Base-by-base conservation (phyloP, 371 early-diverging fungal species). In the Choanephora cucurbitarum region DNA sequence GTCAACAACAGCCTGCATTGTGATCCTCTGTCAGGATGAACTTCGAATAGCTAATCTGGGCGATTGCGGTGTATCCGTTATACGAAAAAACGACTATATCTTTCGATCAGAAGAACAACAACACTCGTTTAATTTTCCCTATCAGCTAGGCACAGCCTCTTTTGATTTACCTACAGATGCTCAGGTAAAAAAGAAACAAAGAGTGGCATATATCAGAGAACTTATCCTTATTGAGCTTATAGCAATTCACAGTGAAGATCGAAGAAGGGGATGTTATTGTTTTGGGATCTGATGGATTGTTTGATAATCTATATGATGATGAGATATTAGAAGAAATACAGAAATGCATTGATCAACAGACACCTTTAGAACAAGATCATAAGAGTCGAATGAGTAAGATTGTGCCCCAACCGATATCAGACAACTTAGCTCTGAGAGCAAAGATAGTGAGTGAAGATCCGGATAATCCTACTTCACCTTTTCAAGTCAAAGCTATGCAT, bases 101-200 rank as follows among this genome's bases (percentile, higher is more conserved):
- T 96, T 95, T 68, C 83, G 94, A 44, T 91, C 88, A 33, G 94
- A 95, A 64, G 90, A 89, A 62, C 90, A 89, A 55, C 91, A 91
- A 55, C 90, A 89, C 66, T 86, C 88, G 14, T 90, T 90, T 58
- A 90, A 90, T 60, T 88, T 78, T 51, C 91, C 91, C 4, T 88
- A 80, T 55, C 91, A 91, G 57, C 70, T 91, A 18, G 88, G 90
- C 19, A 87, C 85, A 6, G 67, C 73, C 21, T 80, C 83, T 57
- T 73, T 76, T 21, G 88, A 88, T 69, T 51, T 55, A 17, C 89
- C 89, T 1, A 66, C 73, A 13, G 85, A 87, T 62, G 86, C 89
- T 2, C 88, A 86, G 81, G 88, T 78, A 62, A 42, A 43, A 21
- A 32, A 23, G n/a, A 33, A 47, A 24, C 2, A 44, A 14, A 13